phyloP scores from a whole-genome alignment of 1,284 basidiomycete species.

The Phenoliferia sp. region DNA sequence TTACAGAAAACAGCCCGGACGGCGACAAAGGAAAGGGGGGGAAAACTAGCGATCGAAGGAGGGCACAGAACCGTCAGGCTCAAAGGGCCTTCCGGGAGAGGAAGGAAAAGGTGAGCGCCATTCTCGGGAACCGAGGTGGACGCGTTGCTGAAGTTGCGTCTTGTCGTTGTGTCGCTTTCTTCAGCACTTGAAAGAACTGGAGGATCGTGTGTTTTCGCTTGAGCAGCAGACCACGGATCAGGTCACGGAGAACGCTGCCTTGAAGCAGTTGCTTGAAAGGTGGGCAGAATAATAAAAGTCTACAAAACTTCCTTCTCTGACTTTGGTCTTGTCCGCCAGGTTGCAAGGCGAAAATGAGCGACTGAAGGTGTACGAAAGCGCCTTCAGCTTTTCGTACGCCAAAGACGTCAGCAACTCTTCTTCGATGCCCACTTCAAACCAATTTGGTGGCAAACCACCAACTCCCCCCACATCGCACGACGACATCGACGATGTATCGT shows the following conservation, averaged over 20 bases:
- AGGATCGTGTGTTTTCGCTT: conserved; percentile 30
- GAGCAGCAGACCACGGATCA: conserved; percentile 21
- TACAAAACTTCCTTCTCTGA: not conserved
- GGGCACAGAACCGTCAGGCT: conserved; percentile 33
- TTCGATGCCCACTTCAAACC: conserved; percentile 22
- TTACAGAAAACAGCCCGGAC: not conserved
- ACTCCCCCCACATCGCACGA: conserved; percentile 10
- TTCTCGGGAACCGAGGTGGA: not conserved
- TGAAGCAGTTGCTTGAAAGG: conserved; percentile 31
- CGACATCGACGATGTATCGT: not conserved
- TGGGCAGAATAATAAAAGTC: not conserved
- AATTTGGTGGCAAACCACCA: conserved; percentile 13
- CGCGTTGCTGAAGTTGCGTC: not conserved
- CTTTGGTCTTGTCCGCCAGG: not conserved
- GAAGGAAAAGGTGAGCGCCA: conserved; percentile 32
- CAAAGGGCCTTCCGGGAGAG: conserved; percentile 36
- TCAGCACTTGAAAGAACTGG: conserved; percentile 34
- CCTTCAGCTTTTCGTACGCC: conserved; percentile 28
- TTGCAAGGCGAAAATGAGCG: conserved; percentile 28
- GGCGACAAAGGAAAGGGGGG: conserved; percentile 11
- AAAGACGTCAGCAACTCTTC: conserved; percentile 20
- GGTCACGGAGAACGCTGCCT: conserved; percentile 29
- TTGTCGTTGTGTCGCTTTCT: not conserved
- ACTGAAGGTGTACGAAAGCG: conserved; percentile 27
- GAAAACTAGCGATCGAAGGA: conserved; percentile 28